These are phyloP conservation scores for Corylus heterophylla DNA, from an alignment of 306 rosid species.

Conservation along the genomic window DNA sequence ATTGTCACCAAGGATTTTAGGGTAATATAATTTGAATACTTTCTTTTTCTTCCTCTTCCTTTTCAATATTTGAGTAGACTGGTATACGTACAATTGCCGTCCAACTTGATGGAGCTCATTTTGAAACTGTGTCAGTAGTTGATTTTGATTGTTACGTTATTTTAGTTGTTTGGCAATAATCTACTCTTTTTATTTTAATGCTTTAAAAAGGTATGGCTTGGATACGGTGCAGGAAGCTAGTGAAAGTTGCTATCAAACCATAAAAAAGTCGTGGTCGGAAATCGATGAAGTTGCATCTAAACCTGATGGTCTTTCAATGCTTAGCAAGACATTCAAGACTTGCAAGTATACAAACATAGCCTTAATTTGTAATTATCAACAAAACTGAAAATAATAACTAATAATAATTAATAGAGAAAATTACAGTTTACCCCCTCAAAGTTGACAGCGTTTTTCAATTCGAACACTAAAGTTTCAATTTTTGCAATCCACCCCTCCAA, in stretches of 20 bases:
- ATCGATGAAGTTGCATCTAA: slow-evolving; percentile 51
- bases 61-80: background rate
- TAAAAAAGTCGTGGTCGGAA: slow-evolving; percentile 61
- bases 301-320: slow-evolving; percentile 53
- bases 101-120: background rate
- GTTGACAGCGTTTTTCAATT: no score
- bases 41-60: background rate
- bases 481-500: no score
- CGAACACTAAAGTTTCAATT: no score
- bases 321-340: slow-evolving; percentile 52
- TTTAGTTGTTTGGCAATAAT: no score
- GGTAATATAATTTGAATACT: slow-evolving; percentile 9
- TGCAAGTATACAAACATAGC: slow-evolving; percentile 34
- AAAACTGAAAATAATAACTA: background rate
- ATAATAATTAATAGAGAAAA: background rate
- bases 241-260: slow-evolving; percentile 62
- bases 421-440: no score
- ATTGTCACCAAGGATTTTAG: slow-evolving; percentile 37
- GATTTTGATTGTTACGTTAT: no score
- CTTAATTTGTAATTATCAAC: no score
- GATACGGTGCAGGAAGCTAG: slow-evolving; percentile 38
- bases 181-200: background rate
- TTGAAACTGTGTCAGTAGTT: no score
- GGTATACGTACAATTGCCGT: no score
- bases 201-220: background rate